A percentile compares a stretch with the other conserved stretches of the same genome.
Conservation (phyloP, 2,329 filamentous ascomycete genomes). For the Fusarium annulatum region DNA sequence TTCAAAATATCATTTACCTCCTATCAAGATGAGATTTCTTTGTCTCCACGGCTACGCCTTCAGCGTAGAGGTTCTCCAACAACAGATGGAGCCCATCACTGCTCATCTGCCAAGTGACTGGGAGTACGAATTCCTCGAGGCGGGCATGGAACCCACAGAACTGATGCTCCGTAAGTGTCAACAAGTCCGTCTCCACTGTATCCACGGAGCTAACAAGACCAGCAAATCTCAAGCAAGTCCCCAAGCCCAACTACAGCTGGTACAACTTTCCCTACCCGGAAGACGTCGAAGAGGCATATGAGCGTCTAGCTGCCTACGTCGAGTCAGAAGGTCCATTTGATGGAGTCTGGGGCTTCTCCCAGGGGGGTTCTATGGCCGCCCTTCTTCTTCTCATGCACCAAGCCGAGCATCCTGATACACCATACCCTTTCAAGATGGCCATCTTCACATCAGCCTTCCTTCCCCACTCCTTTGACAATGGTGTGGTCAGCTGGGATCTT, state of each 20-base stretch:
- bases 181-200: rapidly evolving
- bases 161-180: not conserved
- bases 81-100: not conserved
- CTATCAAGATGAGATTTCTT: not conserved
- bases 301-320: not conserved
- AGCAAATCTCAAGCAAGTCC: not conserved
- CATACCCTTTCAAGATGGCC: not conserved
- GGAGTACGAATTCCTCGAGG: not conserved
- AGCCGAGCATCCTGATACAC: not conserved
- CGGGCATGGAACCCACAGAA: not conserved
- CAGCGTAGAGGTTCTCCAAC: not conserved
- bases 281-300: not conserved
- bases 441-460: not conserved
- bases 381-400: not conserved
- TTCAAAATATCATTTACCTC: rapidly evolving
- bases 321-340: not conserved
- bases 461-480: not conserved
- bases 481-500: not conserved
- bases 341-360: not conserved
- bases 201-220: not conserved
- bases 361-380: not conserved
- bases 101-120: not conserved
- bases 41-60: not conserved
- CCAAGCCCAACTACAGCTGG: not conserved
- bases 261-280: not conserved